phyloP scores from a whole-genome alignment of 306 rosid genomes.

The Urtica urens region DNA sequence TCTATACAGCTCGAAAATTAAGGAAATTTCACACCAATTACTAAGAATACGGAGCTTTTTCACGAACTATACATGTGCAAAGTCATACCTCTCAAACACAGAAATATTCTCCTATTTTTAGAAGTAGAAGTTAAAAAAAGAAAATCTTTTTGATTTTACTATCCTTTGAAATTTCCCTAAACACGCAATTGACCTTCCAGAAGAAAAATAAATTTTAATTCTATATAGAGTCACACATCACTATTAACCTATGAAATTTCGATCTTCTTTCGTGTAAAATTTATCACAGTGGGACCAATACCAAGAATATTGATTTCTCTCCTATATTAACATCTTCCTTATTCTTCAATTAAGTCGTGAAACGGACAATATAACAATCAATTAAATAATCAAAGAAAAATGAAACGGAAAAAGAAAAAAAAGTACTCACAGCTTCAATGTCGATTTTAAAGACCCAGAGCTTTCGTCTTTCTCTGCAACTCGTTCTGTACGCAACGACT shows the following conservation, averaged over 20 bases:
- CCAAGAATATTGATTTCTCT: too few species aligned
- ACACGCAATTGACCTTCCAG: background rate
- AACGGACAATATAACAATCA: background rate
- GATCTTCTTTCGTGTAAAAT: background rate
- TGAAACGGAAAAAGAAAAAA: background rate
- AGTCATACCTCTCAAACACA: too few species aligned
- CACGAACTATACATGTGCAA: too few species aligned
- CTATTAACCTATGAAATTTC: background rate
- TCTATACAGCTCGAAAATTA: too few species aligned
- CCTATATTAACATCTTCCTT: background rate
- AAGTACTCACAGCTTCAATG: slow-evolving; percentile 78
- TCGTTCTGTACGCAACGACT: slow-evolving; percentile 76
- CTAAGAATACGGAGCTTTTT: too few species aligned
- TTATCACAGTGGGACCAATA: background rate
- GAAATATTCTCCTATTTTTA: too few species aligned
- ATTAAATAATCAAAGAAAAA: background rate
- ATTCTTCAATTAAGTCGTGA: background rate
- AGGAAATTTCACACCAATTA: too few species aligned
- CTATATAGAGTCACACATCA: background rate
- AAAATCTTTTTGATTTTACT: too few species aligned
- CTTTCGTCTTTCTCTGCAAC: slow-evolving; percentile 94
- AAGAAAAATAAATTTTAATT: background rate
- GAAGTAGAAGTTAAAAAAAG: too few species aligned
- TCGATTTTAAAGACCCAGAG: slow-evolving; percentile 91
- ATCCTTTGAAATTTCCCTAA: background rate